A percentile compares a stretch with the other conserved stretches of the same genome.
Evolutionary conservation across 192 early-diverging fungal genomes (phyloP).

Genomic region (Backusella psychrophila): DNA sequence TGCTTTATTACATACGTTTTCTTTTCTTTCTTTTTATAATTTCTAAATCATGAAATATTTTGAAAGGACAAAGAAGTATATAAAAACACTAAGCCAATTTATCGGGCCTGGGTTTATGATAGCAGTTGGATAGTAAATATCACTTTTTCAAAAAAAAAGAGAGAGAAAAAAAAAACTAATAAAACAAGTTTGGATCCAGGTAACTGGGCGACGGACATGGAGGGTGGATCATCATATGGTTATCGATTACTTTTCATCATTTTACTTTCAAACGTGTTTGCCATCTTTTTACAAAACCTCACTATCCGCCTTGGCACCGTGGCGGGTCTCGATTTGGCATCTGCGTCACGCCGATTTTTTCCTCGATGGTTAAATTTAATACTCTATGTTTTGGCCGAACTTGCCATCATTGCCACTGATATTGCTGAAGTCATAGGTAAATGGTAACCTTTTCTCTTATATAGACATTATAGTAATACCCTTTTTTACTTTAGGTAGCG

Average conservation of each 20-base stretch:
- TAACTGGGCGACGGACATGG: conserved; percentile 83
- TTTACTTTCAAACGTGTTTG: conserved; percentile 71
- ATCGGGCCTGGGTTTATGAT: conserved; percentile 35
- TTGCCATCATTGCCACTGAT: conserved; percentile 81
- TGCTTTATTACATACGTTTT: neutral
- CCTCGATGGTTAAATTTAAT: conserved; percentile 57
- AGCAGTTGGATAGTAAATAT: conserved; percentile 30
- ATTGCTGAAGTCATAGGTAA: conserved; percentile 73
- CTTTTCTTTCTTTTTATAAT: neutral
- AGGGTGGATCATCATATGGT: conserved; percentile 72
- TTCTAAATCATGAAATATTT: neutral
- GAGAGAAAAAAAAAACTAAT: neutral
- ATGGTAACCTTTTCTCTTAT: neutral
- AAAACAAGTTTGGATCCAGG: conserved; percentile 66
- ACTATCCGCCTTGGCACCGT: conserved; percentile 77
- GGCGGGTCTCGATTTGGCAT: conserved; percentile 70
- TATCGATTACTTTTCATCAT: conserved; percentile 76
- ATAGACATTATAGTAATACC: neutral
- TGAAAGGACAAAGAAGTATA: neutral
- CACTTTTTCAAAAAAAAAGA: neutral
- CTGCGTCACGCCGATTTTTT: conserved; percentile 61
- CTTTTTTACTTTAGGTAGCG: conserved; percentile 50
- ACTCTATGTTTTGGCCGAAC: conserved; percentile 71
- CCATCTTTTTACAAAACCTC: conserved; percentile 73
- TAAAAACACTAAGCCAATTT: conserved; percentile 12